Evolutionary conservation across 2,329 filamentous ascomycete genomes (phyloP).

Genomic region (Nannizzia gypsea): DNA sequence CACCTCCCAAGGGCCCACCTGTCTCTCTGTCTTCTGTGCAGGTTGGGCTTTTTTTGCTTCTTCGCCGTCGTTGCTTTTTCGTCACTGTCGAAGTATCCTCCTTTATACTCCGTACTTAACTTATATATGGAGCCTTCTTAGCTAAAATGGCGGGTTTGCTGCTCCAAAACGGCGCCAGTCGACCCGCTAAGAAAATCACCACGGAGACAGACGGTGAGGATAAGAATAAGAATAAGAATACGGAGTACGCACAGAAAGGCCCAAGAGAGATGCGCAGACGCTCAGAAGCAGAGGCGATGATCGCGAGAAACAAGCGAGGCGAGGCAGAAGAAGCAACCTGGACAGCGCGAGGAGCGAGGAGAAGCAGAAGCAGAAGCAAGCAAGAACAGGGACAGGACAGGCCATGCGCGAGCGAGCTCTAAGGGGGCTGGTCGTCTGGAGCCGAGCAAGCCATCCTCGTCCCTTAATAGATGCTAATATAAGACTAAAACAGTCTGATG

Average conservation of each 20-base stretch:
- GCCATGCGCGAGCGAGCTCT: not conserved
- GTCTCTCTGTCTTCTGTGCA: not conserved
- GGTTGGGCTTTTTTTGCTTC: not conserved
- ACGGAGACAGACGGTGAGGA: too few species aligned
- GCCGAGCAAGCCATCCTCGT: not conserved
- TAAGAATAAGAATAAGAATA: too few species aligned
- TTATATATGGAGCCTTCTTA: too few species aligned
- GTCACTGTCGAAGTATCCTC: too few species aligned
- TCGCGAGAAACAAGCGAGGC: not conserved
- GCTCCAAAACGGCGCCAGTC: not conserved
- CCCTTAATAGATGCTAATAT: not conserved
- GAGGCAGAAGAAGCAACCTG: not conserved
- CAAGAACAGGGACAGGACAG: not conserved
- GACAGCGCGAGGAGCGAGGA: not conserved
- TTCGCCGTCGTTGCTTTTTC: not conserved
- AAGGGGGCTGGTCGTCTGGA: not conserved
- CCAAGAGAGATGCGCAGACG: not conserved
- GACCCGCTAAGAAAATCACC: not conserved
- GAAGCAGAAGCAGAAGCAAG: not conserved
- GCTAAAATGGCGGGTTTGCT: too few species aligned
- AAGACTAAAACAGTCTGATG: not conserved
- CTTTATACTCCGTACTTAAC: too few species aligned
- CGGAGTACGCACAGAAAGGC: too few species aligned
- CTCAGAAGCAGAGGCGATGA: too few species aligned
- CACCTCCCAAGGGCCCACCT: not conserved